Evolutionary conservation across 306 rosid genomes (phyloP).

Genomic region (Leucaena leucocephala): DNA sequence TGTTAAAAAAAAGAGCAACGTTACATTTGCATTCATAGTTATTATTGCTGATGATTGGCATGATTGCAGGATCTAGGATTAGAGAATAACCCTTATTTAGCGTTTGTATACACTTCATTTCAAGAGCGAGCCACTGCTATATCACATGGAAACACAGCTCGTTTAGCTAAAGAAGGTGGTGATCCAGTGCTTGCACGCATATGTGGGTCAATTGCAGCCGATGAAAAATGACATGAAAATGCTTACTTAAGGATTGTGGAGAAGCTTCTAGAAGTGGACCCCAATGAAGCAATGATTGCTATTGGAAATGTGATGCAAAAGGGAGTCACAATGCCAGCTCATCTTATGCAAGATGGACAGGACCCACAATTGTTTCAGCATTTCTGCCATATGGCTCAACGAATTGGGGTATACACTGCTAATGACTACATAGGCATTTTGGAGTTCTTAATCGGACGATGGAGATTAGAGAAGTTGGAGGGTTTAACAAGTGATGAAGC

Average conservation of each 20-base stretch:
- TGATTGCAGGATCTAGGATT: conserved; percentile 62
- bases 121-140: conserved; percentile 79
- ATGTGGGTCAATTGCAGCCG: conserved; percentile 68
- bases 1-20: no score
- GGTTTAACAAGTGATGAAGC: conserved; percentile 54
- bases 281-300: conserved; percentile 50
- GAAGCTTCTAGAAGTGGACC: conserved; percentile 78
- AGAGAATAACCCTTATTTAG: conserved; percentile 74
- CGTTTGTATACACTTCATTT: conserved; percentile 73
- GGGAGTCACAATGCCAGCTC: conserved; percentile 74
- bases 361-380: conserved; percentile 63
- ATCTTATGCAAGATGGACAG: conserved; percentile 63
- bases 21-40: no score
- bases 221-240: conserved; percentile 66
- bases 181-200: conserved; percentile 58
- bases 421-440: conserved; percentile 57
- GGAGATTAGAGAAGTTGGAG: conserved; percentile 68
- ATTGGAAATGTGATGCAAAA: conserved; percentile 68
- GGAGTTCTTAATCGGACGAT: conserved; percentile 55
- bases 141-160: conserved; percentile 76
- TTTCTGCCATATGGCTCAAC: conserved; percentile 58
- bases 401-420: conserved; percentile 61
- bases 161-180: conserved; percentile 59
- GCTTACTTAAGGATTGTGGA: conserved; percentile 57
- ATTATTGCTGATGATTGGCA: not conserved